Base-by-base conservation (phyloP, 2,329 filamentous ascomycete genomes). In the Colletotrichum sp. region DNA sequence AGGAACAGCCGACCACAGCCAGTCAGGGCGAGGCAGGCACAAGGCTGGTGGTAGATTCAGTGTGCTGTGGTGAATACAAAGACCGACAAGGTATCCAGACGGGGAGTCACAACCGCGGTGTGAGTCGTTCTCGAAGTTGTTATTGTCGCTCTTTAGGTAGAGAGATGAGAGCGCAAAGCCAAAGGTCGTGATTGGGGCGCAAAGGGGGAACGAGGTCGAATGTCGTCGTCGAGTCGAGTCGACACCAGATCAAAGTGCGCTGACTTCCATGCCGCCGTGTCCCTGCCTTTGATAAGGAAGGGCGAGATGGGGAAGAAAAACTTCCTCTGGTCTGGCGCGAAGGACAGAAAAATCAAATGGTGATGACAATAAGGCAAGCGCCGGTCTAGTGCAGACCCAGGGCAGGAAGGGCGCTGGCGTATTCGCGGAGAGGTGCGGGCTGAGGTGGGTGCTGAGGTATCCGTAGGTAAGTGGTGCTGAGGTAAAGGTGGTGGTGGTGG, bases 191-290 rank as follows among this genome's bases (percentile, higher is more conserved):
- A 49, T 62, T 39, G 67, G 26, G 32, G 64, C 64, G 36, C 59
- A 44, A 73, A 52, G 70, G 49, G 39, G 21, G 59, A 65, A 74
- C 21, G 57, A 67, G 55, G 64, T 55, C 69, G 63, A 49, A 72
- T n/a, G 39, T 32, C 8, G 68, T 62, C 70, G 70, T 64, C 62
- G 62, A 76, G 71, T 76, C 74, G 49, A 69, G 63, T 60, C 59
- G 74, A 74, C 70, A 49, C 65, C 60, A 39, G 34, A 30, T 76
- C 71, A 76, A 49, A 69, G 60, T 49, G 59, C 21, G 39, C 30
- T 24, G 49, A 36, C 44, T 57, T 28, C 70, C 74, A 73, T 74
- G 24, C 32, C 70, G 72, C 67, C 52, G 64, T 69, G 64, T 69
- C 26, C 32, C 44, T 60, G 57, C 64, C 64, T 60, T 76, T 30